phyloP scores from a whole-genome alignment of 1,139 yeast species.

The Nadsonia commutata region DNA sequence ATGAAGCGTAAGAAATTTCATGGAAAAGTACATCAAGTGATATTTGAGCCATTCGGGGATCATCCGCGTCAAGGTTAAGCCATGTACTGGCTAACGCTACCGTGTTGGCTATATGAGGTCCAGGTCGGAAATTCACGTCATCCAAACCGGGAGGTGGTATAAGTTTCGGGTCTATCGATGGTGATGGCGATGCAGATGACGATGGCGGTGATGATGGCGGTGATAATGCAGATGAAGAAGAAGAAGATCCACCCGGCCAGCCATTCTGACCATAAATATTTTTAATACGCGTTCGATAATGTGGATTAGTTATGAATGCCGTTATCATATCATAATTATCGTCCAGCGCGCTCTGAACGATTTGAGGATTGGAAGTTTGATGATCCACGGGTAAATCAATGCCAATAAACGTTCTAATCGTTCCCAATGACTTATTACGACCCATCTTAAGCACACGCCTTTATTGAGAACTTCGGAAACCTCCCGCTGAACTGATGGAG shows the following conservation, averaged over 20 bases:
- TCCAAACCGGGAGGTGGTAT: conserved; percentile 15
- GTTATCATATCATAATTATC: conserved; percentile 26
- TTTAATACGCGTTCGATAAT: conserved; percentile 2
- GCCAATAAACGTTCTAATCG: conserved; percentile 20
- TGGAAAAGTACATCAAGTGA: conserved; percentile 39
- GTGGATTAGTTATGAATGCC: conserved; percentile 18
- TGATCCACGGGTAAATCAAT: conserved; percentile 22
- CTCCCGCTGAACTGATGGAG: too few species aligned
- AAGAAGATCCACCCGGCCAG: neutral
- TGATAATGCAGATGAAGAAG: neutral
- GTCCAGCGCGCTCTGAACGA: conserved; percentile 20
- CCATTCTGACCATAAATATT: neutral
- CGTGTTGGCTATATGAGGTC: conserved; percentile 24
- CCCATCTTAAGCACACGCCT: too few species aligned
- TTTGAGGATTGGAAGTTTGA: conserved; percentile 17
- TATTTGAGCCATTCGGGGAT: conserved; percentile 33
- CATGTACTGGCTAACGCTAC: conserved; percentile 47
- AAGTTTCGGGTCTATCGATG: conserved; percentile 5
- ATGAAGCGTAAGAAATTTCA: conserved; percentile 44
- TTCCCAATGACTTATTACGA: too few species aligned
- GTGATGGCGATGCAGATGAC: too few species aligned
- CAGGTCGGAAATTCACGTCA: conserved; percentile 23
- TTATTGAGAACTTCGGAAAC: too few species aligned
- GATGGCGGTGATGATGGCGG: too few species aligned
- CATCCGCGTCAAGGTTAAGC: conserved; percentile 45